A percentile compares a stretch with the other conserved stretches of the same genome.
Conservation (phyloP, 208 protist genomes). For the Wallacemonas rigidus region DNA sequence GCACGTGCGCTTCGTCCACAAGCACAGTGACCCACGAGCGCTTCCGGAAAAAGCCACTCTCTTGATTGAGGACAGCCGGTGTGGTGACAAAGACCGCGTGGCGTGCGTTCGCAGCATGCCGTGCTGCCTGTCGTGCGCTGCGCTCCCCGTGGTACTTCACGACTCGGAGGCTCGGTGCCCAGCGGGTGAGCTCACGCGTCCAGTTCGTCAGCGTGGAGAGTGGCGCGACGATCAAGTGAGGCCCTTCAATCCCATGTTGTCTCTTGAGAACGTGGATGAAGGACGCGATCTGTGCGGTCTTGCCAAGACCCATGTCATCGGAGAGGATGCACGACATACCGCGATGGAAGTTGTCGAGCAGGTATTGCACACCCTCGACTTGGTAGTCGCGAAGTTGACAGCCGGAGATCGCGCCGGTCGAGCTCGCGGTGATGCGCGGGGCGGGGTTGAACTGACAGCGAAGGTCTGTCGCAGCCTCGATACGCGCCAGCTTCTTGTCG, state of each 20-base stretch:
- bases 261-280: slow-evolving; percentile 86
- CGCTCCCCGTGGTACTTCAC: slow-evolving; percentile 93
- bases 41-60: slow-evolving; percentile 78
- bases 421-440: slow-evolving; percentile 26
- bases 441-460: slow-evolving; percentile 44
- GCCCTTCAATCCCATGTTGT: slow-evolving; percentile 81
- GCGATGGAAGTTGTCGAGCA: slow-evolving; percentile 86
- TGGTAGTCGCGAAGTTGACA: slow-evolving; percentile 93
- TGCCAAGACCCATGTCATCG: slow-evolving; percentile 98
- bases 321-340: slow-evolving; percentile 91
- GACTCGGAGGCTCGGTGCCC: slow-evolving; percentile 91
- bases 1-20: slow-evolving; percentile 97
- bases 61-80: slow-evolving; percentile 90
- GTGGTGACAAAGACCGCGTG: slow-evolving; percentile 96
- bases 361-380: slow-evolving; percentile 96
- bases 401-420: slow-evolving; percentile 35
- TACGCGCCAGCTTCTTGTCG: slow-evolving; percentile 46
- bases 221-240: slow-evolving; percentile 96
- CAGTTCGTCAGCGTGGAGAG: slow-evolving; percentile 95
- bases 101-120: slow-evolving; percentile 23
- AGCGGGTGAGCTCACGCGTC: slow-evolving; percentile 88
- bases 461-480: slow-evolving; percentile 26
- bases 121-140: slow-evolving; percentile 35
- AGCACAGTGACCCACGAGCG: slow-evolving; percentile 93
- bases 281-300: slow-evolving; percentile 96